Percentiles rank a stretch among this genome's conserved stretches.
phyloP scores from a whole-genome alignment of 2,329 filamentous ascomycete species.

The Pseudonectria foliicola region DNA sequence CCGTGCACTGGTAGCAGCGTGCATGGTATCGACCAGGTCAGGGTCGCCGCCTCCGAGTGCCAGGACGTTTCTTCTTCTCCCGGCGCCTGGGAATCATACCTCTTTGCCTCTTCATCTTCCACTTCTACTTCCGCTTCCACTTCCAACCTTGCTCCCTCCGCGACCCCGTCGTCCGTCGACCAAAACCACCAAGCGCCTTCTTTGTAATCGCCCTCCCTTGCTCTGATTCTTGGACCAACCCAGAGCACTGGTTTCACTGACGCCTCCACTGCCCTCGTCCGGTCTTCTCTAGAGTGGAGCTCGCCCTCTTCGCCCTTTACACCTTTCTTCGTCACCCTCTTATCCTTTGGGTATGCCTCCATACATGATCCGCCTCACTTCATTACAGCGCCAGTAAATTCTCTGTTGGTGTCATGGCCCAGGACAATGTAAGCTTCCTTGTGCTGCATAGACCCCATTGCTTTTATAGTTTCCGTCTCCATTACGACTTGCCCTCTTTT shows the following conservation, averaged over 20 bases:
- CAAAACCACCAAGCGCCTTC: constrained; percentile 18
- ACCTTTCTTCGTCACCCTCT: constrained; percentile 11
- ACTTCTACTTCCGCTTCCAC: too few relatives aligned
- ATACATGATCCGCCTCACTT: constrained; percentile 26
- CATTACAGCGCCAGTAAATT: constrained; percentile 27
- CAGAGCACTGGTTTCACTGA: neutral
- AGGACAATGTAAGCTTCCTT: constrained; percentile 29
- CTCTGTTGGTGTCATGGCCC: constrained; percentile 31
- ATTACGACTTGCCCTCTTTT: constrained; percentile 8
- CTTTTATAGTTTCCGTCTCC: constrained; percentile 13
- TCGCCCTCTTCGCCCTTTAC: constrained; percentile 7
- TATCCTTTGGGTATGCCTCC: constrained; percentile 24
- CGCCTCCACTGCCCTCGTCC: neutral
- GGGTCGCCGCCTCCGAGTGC: constrained; percentile 28
- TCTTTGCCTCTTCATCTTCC: constrained; percentile 25
- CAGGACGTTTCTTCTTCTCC: constrained; percentile 34
- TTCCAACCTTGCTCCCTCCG: constrained; percentile 28
- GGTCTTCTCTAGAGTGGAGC: neutral
- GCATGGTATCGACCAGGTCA: constrained; percentile 27
- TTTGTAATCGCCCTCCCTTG: constrained; percentile 9
- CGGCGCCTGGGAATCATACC: constrained; percentile 28
- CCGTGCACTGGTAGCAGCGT: constrained; percentile 28
- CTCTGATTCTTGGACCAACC: too few relatives aligned
- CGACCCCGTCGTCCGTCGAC: constrained; percentile 21
- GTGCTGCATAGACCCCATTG: constrained; percentile 9